A percentile compares a stretch with the other conserved stretches of the same genome.
These are phyloP conservation scores for Phytophthora citricola DNA, from an alignment of 352 stramenopile genomes.

Conservation along the genomic window DNA sequence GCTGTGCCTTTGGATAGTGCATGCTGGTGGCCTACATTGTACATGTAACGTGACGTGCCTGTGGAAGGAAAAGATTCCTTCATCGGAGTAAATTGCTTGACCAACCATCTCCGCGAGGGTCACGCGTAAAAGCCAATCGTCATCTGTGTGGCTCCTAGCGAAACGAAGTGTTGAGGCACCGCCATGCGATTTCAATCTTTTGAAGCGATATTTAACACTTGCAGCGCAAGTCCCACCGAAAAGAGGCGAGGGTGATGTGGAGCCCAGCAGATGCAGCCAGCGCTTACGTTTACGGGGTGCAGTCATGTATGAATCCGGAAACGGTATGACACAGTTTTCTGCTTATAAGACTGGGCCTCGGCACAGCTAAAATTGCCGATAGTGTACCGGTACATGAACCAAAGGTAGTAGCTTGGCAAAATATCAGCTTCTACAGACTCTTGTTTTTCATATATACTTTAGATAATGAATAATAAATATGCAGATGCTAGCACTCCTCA, in stretches of 20 bases:
- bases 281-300: background rate
- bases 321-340: too few species aligned
- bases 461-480: background rate
- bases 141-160: constrained; percentile 15
- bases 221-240: constrained; percentile 5
- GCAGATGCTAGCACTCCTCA: background rate
- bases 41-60: background rate
- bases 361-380: too few species aligned
- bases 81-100: background rate
- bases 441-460: background rate
- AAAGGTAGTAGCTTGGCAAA: background rate
- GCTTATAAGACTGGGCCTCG: too few species aligned
- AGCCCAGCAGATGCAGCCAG: constrained; percentile 7
- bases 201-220: background rate
- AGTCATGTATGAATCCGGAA: too few species aligned
- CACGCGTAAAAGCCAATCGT: constrained; percentile 8
- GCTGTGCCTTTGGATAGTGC: constrained; percentile 22
- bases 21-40: background rate
- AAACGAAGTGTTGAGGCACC: constrained; percentile 14
- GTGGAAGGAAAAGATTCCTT: background rate
- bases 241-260: constrained; percentile 1
- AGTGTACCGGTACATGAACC: too few species aligned
- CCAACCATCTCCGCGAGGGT: background rate
- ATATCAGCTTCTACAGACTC: background rate
- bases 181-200: constrained; percentile 20